Evolutionary conservation across 2,329 filamentous ascomycete species (phyloP).

Genomic region (Cyanodermella asteris): DNA sequence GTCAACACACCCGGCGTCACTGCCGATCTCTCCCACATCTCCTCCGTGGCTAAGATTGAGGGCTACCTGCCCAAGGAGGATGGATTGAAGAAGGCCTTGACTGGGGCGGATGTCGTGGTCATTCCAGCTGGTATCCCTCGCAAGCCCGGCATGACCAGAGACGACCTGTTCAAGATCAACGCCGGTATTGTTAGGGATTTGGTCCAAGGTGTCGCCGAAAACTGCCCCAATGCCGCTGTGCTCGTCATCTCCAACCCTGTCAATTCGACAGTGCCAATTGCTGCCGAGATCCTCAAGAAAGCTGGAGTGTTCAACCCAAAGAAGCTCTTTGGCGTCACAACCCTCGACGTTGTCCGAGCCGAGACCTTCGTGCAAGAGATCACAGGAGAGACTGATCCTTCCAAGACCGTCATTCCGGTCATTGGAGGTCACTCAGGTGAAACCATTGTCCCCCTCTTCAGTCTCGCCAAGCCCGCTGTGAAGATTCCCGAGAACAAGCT

Average conservation of each 20-base stretch:
- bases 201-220: constrained; percentile 79
- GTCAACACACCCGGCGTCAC: constrained; percentile 87
- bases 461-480: constrained; percentile 86
- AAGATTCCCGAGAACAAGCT: constrained; percentile 57
- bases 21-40: constrained; percentile 95
- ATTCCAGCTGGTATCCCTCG: constrained; percentile 97
- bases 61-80: constrained; percentile 62
- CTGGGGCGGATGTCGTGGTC: constrained; percentile 79
- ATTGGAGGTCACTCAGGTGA: constrained; percentile 93
- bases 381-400: constrained; percentile 76
- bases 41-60: constrained; percentile 88
- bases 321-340: constrained; percentile 97
- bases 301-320: constrained; percentile 95
- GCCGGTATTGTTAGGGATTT: constrained; percentile 97
- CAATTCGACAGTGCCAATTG: constrained; percentile 98
- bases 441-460: constrained; percentile 93
- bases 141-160: constrained; percentile 99
- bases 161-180: constrained; percentile 99
- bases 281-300: constrained; percentile 89
- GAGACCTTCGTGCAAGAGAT: constrained; percentile 93
- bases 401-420: constrained; percentile 84
- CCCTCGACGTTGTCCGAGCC: constrained; percentile 93
- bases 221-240: constrained; percentile 78
- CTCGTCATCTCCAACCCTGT: constrained; percentile 98
- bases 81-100: constrained; percentile 59